Conservation (phyloP, 1,139 yeast species). For the Suhomyces bokatorum region DNA sequence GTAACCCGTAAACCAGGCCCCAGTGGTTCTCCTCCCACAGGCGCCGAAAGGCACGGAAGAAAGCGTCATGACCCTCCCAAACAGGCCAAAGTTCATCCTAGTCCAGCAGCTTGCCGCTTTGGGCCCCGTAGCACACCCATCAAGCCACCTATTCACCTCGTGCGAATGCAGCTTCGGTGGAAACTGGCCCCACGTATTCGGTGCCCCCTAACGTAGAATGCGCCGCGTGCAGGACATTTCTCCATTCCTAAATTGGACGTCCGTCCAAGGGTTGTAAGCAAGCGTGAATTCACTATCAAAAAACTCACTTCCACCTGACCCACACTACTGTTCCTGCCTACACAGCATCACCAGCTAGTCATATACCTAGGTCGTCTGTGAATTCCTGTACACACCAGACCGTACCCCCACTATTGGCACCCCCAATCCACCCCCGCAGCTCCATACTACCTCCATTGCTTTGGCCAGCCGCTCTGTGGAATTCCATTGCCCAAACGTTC, state of each 20-base stretch:
- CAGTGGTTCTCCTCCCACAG: not conserved
- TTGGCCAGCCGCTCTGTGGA: not conserved
- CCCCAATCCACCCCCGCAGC: not conserved
- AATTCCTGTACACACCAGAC: no score
- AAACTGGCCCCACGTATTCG: not conserved
- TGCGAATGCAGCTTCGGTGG: not conserved
- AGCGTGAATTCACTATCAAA: conserved; percentile 10
- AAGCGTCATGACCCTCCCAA: no score
- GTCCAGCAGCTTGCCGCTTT: no score
- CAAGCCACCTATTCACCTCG: not conserved
- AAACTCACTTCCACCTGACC: conserved; percentile 3
- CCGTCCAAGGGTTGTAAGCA: conserved; percentile 12
- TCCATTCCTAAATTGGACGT: conserved; percentile 11
- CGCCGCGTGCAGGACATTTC: conserved; percentile 8
- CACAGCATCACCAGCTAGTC: not conserved
- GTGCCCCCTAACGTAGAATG: conserved; percentile 10
- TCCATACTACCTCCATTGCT: not conserved
- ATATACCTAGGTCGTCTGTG: not conserved
- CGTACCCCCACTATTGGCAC: not conserved
- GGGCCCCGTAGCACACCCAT: not conserved
- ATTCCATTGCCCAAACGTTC: not conserved
- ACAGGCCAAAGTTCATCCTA: no score
- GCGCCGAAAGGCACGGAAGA: no score
- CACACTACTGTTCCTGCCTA: not conserved
- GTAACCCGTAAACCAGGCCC: not conserved